Conservation (phyloP, 106 monocot species). For the Apostasia shenzhenica region DNA sequence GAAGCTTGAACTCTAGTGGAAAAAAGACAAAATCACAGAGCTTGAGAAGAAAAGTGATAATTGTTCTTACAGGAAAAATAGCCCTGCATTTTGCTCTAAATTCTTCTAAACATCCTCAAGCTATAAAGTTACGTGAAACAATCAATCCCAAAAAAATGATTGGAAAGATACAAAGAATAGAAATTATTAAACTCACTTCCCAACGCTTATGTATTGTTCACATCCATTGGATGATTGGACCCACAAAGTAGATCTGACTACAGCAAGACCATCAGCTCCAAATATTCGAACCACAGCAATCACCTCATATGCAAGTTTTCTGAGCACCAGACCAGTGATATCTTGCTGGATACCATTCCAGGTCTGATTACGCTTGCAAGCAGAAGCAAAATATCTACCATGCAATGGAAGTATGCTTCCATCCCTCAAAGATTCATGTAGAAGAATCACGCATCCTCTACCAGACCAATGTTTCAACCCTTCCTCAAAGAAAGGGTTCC, state of each 20-base stretch:
- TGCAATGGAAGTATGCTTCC: constrained; percentile 35
- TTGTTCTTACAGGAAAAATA: no score
- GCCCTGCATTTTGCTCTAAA: no score
- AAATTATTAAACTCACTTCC: constrained; percentile 41
- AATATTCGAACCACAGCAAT: constrained; percentile 39
- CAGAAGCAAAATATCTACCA: constrained; percentile 54
- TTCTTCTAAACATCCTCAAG: no score
- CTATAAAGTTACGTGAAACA: no score
- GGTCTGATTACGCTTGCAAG: constrained; percentile 41
- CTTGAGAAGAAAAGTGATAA: neutral
- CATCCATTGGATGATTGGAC: constrained; percentile 39
- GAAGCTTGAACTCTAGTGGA: constrained; percentile 52
- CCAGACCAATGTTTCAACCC: constrained; percentile 68
- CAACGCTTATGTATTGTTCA: constrained; percentile 54
- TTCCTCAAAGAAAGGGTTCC: constrained; percentile 58
- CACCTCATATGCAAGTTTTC: constrained; percentile 45
- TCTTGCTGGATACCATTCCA: constrained; percentile 78
- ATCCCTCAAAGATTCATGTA: constrained; percentile 33
- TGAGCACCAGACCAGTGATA: constrained; percentile 34
- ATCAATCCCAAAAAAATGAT: neutral
- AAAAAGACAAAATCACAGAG: neutral
- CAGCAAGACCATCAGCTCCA: constrained; percentile 27
- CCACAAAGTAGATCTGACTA: constrained; percentile 47
- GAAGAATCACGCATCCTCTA: constrained; percentile 64
- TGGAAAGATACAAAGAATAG: neutral